These are phyloP conservation scores for Cardiospermum halicacabum DNA, from an alignment of 345 rosid species.

Conservation along the genomic window DNA sequence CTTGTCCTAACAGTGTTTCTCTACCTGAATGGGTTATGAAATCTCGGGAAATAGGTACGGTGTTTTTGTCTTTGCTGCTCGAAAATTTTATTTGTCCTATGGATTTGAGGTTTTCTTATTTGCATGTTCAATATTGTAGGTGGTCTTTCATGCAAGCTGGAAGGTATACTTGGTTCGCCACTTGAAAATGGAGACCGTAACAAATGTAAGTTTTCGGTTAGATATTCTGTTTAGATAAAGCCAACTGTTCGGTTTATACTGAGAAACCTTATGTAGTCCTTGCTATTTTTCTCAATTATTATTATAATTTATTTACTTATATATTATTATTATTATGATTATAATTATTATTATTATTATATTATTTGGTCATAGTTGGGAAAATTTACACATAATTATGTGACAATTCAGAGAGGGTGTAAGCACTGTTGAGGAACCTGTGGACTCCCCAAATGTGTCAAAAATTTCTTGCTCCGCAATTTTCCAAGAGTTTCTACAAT, in stretches of 20 bases:
- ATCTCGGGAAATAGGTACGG: conserved; percentile 83
- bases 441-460: conserved; percentile 87
- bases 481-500: conserved; percentile 71
- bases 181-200: conserved; percentile 81
- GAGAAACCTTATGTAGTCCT: conserved; percentile 77
- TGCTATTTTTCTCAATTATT: neutral
- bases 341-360: too few species aligned
- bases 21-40: conserved; percentile 85
- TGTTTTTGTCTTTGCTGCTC: conserved; percentile 16
- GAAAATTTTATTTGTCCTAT: neutral
- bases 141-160: conserved; percentile 83
- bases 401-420: conserved; percentile 70
- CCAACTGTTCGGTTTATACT: conserved; percentile 87
- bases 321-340: too few species aligned
- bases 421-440: conserved; percentile 90
- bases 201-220: conserved; percentile 87
- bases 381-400: conserved; percentile 14
- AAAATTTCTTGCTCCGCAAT: conserved; percentile 64
- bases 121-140: conserved; percentile 37
- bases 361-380: neutral
- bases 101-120: neutral
- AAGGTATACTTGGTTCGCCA: conserved; percentile 85
- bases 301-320: too few species aligned
- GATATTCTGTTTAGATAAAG: conserved; percentile 73
- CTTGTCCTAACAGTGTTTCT: conserved; percentile 76